Base-by-base conservation (phyloP, 305 asterid species). In the Stenogyne calaminthoides region DNA sequence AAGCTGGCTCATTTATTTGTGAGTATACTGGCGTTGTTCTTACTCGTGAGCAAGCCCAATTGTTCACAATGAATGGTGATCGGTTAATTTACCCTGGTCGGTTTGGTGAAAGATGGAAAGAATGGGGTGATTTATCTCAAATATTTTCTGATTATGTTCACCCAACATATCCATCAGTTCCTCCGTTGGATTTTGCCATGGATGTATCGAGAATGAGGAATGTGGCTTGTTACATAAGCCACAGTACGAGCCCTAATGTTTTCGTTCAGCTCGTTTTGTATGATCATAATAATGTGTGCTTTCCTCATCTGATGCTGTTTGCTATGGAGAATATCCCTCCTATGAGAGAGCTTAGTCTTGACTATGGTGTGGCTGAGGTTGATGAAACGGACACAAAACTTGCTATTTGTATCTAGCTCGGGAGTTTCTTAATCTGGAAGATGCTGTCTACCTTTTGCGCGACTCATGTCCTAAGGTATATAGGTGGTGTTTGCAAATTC, bases 271-370 rank as follows among this genome's bases (percentile, higher is more conserved):
- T 74, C 7, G 96, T 93, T 72, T 72, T 93, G 78, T 84, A 77
- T 70, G 96, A 93, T 85, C 98, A 93, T 76, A 86, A 85, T 71
- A 85, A 74, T 62, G 82, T 86, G 6, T 83, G 83, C 20, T 91
- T 91, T 64, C 97, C 97, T 18, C 96, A 77, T 71, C 87, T 91
- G 39, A 91, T 91, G 97, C 75, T 91, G 77, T 91, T 91, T 78
- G 94, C 97, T 0, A 81, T 88, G 91, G 97, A 91, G 87, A 86
- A 91, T 74, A 88, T 91, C 47, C 96, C 97, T 76, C 98, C 98
- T 15, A 72, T 93, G 84, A 84, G 89, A 81, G 98, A 93, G 79
- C 85, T 93, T 59, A 83, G 91, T 64, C 83, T 93, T 49, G 98
- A 93, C 78, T 91, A 93, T 81, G 98, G 97, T 29, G 86, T 86